Conservation (phyloP, 1,284 basidiomycete genomes). For the Bondarzewia mesenterica region DNA sequence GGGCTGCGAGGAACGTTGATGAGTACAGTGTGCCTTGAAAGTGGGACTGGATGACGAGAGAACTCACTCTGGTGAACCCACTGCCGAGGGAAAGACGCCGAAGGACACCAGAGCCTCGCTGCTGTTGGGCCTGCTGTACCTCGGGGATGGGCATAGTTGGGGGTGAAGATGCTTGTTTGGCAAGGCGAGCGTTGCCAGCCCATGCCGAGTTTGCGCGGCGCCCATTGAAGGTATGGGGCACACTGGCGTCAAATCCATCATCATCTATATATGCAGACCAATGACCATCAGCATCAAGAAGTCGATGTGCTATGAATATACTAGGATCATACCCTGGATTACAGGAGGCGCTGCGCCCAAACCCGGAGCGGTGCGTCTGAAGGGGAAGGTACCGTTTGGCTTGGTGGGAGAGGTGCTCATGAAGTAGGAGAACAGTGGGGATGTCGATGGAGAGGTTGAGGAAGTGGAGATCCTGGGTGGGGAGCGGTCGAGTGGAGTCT, state of each 20-base stretch:
- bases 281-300: background rate
- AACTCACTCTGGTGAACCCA: conserved; percentile 47
- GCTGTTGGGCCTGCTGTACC: conserved; percentile 28
- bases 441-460: conserved; percentile 48
- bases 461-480: conserved; percentile 40
- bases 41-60: conserved; percentile 1
- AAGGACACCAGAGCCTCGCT: conserved; percentile 59
- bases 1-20: conserved; percentile 8
- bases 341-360: conserved; percentile 40
- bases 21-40: conserved; percentile 6
- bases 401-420: conserved; percentile 53
- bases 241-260: conserved; percentile 29
- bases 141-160: conserved; percentile 29
- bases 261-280: conserved; percentile 20
- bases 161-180: conserved; percentile 21
- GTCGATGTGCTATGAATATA: background rate
- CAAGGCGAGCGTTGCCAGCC: conserved; percentile 45
- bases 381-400: conserved; percentile 41
- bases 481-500: conserved; percentile 34
- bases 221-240: conserved; percentile 16
- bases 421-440: conserved; percentile 65
- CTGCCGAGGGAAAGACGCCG: conserved; percentile 64
- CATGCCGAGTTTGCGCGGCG: conserved; percentile 31
- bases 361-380: conserved; percentile 38
- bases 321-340: conserved; percentile 44